A percentile compares a stretch with the other conserved stretches of the same genome.
These are phyloP conservation scores for Salix exigua DNA, from an alignment of 345 rosid genomes.

Conservation along the genomic window DNA sequence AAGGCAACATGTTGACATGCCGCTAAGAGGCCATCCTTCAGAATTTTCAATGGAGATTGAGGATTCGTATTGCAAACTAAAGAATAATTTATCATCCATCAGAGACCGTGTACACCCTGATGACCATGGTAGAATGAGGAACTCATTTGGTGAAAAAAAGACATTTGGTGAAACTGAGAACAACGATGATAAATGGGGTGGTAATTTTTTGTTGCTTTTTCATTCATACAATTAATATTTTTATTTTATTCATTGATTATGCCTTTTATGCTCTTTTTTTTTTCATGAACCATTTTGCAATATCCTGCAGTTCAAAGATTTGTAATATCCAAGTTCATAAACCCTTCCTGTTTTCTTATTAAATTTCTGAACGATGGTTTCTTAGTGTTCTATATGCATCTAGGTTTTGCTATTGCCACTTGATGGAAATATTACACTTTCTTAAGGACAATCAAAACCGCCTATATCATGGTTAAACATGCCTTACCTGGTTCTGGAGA, in stretches of 20 bases:
- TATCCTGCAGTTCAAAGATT: conserved; percentile 3
- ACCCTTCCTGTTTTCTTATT: background rate
- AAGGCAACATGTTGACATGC: conserved; percentile 41
- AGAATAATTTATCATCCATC: conserved; percentile 21
- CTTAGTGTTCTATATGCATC: background rate
- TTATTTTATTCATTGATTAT: background rate
- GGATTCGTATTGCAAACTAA: conserved; percentile 27
- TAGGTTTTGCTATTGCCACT: background rate
- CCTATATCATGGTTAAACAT: background rate
- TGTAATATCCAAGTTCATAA: conserved; percentile 10
- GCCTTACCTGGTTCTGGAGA: background rate
- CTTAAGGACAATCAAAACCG: background rate
- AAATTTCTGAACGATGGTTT: background rate
- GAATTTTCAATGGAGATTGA: conserved; percentile 30
- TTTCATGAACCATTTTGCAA: background rate
- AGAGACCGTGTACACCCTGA: conserved; percentile 27
- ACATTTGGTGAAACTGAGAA: conserved; percentile 18
- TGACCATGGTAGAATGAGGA: conserved; percentile 29
- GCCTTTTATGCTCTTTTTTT: conserved; percentile 2
- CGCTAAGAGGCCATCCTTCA: conserved; percentile 25
- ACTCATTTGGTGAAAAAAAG: conserved; percentile 23
- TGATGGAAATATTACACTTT: background rate
- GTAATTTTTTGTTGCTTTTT: conserved; percentile 27
- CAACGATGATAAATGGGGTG: conserved; percentile 41
- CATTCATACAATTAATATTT: background rate